Evolutionary conservation across 805 yeast genomes (phyloP).

Genomic region (Saccharomycopsis sp.): DNA sequence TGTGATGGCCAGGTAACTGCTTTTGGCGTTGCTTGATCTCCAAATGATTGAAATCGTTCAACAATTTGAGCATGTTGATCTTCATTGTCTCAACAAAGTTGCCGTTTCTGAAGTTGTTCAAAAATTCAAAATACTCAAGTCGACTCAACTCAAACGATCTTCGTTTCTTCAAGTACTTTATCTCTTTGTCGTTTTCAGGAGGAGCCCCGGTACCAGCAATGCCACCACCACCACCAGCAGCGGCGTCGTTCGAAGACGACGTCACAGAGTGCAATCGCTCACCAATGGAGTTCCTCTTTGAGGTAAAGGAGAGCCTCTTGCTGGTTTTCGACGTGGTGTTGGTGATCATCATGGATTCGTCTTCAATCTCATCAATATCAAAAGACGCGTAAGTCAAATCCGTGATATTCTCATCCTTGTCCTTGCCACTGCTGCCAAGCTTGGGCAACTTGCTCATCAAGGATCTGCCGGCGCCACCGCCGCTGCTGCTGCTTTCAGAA

Average conservation of each 20-base stretch:
- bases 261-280: not conserved
- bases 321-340: not conserved
- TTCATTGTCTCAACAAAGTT: constrained; percentile 10
- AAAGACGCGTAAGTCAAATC: too few species aligned
- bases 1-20: too few species aligned
- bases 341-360: constrained; percentile 3
- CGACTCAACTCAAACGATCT: constrained; percentile 36
- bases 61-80: constrained; percentile 6
- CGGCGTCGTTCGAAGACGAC: not conserved
- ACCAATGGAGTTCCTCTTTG: constrained; percentile 9
- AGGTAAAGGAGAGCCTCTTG: constrained; percentile 10
- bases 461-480: too few species aligned
- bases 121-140: constrained; percentile 37
- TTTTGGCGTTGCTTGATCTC: constrained; percentile 1
- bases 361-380: not conserved
- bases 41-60: constrained; percentile 11
- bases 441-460: not conserved
- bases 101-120: constrained; percentile 27
- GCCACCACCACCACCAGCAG: constrained; percentile 1
- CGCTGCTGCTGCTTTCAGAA: constrained; percentile 1
- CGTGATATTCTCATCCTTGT: constrained; percentile 1
- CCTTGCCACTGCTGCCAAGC: not conserved
- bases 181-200: constrained; percentile 28
- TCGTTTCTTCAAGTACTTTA: constrained; percentile 30
- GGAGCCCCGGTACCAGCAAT: not conserved